phyloP scores from a whole-genome alignment of 2,329 filamentous ascomycete species.

The Ceratocystis smalleyi region DNA sequence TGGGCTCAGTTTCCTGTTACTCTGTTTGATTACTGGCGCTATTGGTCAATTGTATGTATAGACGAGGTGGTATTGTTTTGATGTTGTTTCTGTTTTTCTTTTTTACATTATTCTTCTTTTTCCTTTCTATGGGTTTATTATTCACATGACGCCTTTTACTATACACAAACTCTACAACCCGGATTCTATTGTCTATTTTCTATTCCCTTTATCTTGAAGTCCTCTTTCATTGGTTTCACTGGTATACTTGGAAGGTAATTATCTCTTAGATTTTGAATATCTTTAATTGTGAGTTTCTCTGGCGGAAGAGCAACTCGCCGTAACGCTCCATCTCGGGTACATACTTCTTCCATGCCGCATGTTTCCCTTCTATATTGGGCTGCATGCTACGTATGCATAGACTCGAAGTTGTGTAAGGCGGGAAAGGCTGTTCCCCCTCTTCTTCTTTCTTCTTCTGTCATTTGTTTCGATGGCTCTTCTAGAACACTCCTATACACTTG shows the following conservation, averaged over 20 bases:
- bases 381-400: neutral
- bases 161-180: neutral
- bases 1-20: neutral
- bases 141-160: neutral
- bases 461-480: neutral
- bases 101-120: neutral
- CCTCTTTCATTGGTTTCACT: neutral
- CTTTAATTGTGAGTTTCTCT: neutral
- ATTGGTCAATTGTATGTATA: neutral
- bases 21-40: neutral
- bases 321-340: neutral
- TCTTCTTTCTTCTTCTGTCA: neutral
- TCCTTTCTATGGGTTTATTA: neutral
- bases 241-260: neutral
- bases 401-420: neutral
- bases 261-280: neutral
- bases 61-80: neutral
- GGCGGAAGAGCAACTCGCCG: neutral
- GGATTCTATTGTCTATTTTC: neutral
- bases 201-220: neutral
- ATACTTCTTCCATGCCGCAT: neutral
- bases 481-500: neutral
- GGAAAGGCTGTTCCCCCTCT: neutral
- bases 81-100: neutral
- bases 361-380: too few species aligned